Evolutionary conservation across 768 basidiomycete genomes (phyloP).

Genomic region (Trametopsis cervina): DNA sequence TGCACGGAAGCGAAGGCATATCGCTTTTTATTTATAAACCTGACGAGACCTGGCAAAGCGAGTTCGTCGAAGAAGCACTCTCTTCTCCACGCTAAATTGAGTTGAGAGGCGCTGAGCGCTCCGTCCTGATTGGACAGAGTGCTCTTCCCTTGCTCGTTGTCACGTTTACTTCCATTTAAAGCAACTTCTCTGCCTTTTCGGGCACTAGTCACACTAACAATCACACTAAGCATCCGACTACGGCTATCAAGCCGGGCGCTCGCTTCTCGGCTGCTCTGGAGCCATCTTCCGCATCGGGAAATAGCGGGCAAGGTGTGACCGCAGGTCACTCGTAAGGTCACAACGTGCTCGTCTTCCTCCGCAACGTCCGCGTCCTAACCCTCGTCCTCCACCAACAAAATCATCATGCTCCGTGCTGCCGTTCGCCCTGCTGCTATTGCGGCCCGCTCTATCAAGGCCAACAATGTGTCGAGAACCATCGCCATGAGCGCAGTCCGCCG

Average conservation of each 20-base stretch:
- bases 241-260: slow-evolving; percentile 4
- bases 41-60: not conserved
- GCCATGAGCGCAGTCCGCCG: slow-evolving; percentile 48
- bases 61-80: not conserved
- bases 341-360: slow-evolving; percentile 17
- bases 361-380: slow-evolving; percentile 11
- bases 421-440: slow-evolving; percentile 16
- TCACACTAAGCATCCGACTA: slow-evolving; percentile 2
- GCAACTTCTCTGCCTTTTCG: slow-evolving; percentile 2
- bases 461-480: slow-evolving; percentile 41
- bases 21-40: slow-evolving; percentile 7
- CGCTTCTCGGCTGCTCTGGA: slow-evolving; percentile 2
- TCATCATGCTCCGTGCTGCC: slow-evolving; percentile 13
- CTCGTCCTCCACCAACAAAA: not conserved
- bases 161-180: not conserved
- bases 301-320: slow-evolving; percentile 9
- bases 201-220: not conserved
- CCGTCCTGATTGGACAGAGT: too few species aligned
- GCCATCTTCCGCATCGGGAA: slow-evolving; percentile 11
- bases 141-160: not conserved
- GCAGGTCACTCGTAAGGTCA: slow-evolving; percentile 13
- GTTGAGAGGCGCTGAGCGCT: not conserved
- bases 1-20: not conserved
- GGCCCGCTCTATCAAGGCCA: slow-evolving; percentile 15
- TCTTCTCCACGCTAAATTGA: not conserved